These are phyloP conservation scores for Neonectria neomacrospora DNA, from an alignment of 2,329 filamentous ascomycete species.

Conservation along the genomic window DNA sequence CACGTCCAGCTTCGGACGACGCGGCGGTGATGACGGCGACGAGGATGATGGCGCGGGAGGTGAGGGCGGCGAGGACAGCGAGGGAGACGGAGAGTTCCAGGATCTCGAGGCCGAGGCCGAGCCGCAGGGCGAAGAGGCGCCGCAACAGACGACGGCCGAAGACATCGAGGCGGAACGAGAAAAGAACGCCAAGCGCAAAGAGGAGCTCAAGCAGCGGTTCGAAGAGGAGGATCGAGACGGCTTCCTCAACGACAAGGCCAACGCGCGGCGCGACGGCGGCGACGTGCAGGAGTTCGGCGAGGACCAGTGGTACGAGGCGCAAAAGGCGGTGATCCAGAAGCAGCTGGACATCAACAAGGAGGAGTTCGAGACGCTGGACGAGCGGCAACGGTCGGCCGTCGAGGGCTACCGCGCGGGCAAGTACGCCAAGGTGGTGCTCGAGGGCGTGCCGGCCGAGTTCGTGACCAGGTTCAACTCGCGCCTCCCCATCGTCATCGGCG, in stretches of 20 bases:
- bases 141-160: conserved; percentile 56
- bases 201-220: conserved; percentile 92
- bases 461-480: conserved; percentile 82
- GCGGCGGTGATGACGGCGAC: conserved; percentile 45
- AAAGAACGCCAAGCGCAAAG: conserved; percentile 90
- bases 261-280: conserved; percentile 75
- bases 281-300: conserved; percentile 87
- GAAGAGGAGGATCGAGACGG: conserved; percentile 99
- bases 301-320: conserved; percentile 98
- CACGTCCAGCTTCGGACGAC: conserved; percentile 67
- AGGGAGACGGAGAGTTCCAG: conserved; percentile 68
- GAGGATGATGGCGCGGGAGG: conserved; percentile 65
- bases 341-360: conserved; percentile 96
- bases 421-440: conserved; percentile 90
- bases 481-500: conserved; percentile 88
- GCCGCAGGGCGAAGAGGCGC: conserved; percentile 74
- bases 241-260: conserved; percentile 88
- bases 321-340: conserved; percentile 94
- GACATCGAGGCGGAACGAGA: conserved; percentile 88
- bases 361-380: conserved; percentile 90
- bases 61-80: conserved; percentile 62
- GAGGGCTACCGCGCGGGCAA: conserved; percentile 93
- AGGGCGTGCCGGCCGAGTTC: conserved; percentile 92
- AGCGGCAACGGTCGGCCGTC: conserved; percentile 81
- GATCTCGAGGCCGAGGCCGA: conserved; percentile 72